Percentiles rank a stretch among this genome's conserved stretches.
phyloP scores from a whole-genome alignment of 2,329 filamentous ascomycete species.

The Curvularia eragrostidis region DNA sequence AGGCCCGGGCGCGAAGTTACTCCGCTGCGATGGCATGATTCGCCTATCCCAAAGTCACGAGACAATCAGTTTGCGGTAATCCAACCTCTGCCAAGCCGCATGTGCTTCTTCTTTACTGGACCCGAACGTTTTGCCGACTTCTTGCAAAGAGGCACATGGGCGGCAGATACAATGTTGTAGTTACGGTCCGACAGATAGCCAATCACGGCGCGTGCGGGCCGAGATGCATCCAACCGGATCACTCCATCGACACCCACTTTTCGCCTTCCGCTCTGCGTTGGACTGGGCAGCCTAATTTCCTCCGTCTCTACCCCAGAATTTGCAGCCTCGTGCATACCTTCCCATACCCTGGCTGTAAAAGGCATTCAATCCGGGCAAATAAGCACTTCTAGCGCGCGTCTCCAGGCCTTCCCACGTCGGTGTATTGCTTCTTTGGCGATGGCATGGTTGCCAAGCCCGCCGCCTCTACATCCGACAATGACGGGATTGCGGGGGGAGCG shows the following conservation, averaged over 20 bases:
- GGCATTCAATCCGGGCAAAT: constrained; percentile 17
- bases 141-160: neutral
- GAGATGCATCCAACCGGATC: constrained; percentile 24
- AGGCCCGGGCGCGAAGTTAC: neutral
- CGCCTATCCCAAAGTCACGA: neutral
- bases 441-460: constrained; percentile 26
- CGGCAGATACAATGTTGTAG: neutral
- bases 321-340: constrained; percentile 6
- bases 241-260: neutral
- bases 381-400: constrained; percentile 11
- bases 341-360: constrained; percentile 11
- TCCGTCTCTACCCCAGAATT: constrained; percentile 19
- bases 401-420: constrained; percentile 17
- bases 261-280: constrained; percentile 3
- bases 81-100: neutral
- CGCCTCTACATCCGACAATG: constrained; percentile 14
- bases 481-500: constrained; percentile 31
- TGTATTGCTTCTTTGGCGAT: constrained; percentile 16
- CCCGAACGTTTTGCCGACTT: neutral
- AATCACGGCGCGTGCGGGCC: constrained; percentile 19
- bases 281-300: constrained; percentile 8
- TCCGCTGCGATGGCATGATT: neutral
- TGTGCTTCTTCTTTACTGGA: neutral
- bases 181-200: constrained; percentile 25
- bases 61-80: neutral